Conservation (phyloP, 129 eudicot genomes). For the Artemisia annua region DNA sequence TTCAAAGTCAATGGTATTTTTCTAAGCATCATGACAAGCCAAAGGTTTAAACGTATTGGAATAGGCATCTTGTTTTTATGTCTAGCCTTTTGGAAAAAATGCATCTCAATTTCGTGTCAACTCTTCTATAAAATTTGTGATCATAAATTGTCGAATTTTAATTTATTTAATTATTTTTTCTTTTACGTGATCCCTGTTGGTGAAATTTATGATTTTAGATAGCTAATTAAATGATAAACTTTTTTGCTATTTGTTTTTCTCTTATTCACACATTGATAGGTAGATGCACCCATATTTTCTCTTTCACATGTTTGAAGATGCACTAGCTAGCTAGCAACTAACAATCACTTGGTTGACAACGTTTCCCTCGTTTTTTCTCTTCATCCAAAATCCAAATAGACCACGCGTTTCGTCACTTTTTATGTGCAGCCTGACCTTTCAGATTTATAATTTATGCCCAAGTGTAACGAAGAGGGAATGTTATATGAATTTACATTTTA, state of each 20-base stretch:
- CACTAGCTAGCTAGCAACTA: neutral
- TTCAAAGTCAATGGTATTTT: slow-evolving; percentile 2
- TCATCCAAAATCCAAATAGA: neutral
- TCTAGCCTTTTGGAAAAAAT: slow-evolving; percentile 24
- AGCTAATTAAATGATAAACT: neutral
- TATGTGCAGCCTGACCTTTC: neutral
- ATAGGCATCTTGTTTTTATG: slow-evolving; percentile 11
- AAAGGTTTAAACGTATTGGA: slow-evolving; percentile 5
- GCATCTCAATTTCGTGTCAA: neutral
- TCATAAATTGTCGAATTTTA: slow-evolving; percentile 6
- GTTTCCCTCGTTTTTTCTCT: neutral
- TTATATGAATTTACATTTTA: no score
- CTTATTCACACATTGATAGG: slow-evolving; percentile 24
- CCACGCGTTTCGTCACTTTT: neutral
- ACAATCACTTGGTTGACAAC: neutral
- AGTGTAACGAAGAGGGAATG: no score
- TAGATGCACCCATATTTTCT: neutral
- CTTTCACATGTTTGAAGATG: slow-evolving; percentile 12
- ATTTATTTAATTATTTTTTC: neutral
- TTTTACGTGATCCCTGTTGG: neutral
- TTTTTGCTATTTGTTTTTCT: neutral
- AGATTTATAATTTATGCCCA: no score
- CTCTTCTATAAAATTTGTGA: neutral
- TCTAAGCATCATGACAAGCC: neutral
- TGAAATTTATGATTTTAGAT: neutral